phyloP scores from a whole-genome alignment of 352 stramenopile genomes.

The Phytophthora meadii region DNA sequence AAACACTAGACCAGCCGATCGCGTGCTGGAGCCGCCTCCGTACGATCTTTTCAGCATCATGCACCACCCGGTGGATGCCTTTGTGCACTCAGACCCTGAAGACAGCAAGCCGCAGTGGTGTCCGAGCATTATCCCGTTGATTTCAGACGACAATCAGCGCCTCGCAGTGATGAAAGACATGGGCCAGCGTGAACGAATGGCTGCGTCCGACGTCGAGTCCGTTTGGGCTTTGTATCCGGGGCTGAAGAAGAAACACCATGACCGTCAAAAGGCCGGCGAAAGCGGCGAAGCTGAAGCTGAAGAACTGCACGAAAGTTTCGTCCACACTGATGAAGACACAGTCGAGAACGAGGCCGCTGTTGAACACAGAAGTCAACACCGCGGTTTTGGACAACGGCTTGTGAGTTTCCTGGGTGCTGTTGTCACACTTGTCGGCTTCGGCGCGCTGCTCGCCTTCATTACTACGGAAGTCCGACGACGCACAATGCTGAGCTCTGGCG shows the following conservation, averaged over 20 bases:
- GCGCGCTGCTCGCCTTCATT: slow-evolving; percentile 49
- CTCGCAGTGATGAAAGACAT: slow-evolving; percentile 66
- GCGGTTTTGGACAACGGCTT: slow-evolving; percentile 51
- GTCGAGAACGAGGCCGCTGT: slow-evolving; percentile 15
- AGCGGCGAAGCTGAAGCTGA: slow-evolving; percentile 30
- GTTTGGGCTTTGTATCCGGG: slow-evolving; percentile 77
- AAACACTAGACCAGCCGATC: slow-evolving; percentile 25
- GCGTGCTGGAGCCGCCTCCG: slow-evolving; percentile 29
- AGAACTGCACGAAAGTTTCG: slow-evolving; percentile 61
- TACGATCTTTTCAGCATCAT: slow-evolving; percentile 91
- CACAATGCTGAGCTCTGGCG: slow-evolving; percentile 37
- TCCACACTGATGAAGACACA: slow-evolving; percentile 66
- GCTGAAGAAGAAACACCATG: slow-evolving; percentile 55
- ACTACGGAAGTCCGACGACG: slow-evolving; percentile 46
- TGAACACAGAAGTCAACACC: slow-evolving; percentile 5
- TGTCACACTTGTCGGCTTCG: slow-evolving; percentile 64
- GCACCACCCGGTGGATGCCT: slow-evolving; percentile 76
- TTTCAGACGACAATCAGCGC: slow-evolving; percentile 57
- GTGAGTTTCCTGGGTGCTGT: slow-evolving; percentile 74
- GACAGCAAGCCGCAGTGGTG: slow-evolving; percentile 58
- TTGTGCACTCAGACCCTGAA: slow-evolving; percentile 49
- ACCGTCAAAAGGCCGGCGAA: slow-evolving; percentile 42
- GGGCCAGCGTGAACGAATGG: slow-evolving; percentile 78
- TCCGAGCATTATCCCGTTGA: slow-evolving; percentile 69
- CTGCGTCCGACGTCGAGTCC: slow-evolving; percentile 75